Conservation (phyloP, 2,329 filamentous ascomycete species). For the Ramichloridium luteum region DNA sequence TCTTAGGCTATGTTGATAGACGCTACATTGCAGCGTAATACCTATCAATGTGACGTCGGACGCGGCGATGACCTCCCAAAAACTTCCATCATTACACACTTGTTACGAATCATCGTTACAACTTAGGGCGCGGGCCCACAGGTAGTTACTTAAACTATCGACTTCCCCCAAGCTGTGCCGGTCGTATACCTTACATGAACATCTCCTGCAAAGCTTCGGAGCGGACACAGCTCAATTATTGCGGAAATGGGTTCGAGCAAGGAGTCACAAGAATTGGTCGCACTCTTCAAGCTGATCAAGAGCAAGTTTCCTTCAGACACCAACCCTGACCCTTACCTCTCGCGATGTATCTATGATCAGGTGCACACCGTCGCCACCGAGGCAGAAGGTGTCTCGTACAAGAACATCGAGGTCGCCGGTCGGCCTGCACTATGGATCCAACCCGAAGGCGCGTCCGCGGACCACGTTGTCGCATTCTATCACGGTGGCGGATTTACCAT, state of each 20-base stretch:
- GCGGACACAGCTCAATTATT: too few relatives aligned
- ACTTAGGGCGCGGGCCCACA: too few relatives aligned
- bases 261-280: slow-evolving; percentile 14
- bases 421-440: slow-evolving; percentile 14
- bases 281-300: slow-evolving; percentile 13
- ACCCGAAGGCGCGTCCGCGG: slow-evolving; percentile 12
- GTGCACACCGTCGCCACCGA: slow-evolving; percentile 15
- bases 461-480: slow-evolving; percentile 15
- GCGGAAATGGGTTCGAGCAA: slow-evolving; percentile 19
- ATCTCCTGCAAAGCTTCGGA: too few relatives aligned
- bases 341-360: slow-evolving; percentile 16
- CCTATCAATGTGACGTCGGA: too few relatives aligned
- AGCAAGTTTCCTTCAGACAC: slow-evolving; percentile 10
- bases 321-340: slow-evolving; percentile 8
- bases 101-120: too few relatives aligned
- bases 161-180: too few relatives aligned
- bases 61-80: too few relatives aligned
- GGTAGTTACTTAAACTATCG: too few relatives aligned
- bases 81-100: too few relatives aligned
- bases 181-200: too few relatives aligned
- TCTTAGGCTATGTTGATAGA: too few relatives aligned
- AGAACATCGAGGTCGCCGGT: slow-evolving; percentile 10
- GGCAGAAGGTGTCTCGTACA: slow-evolving; percentile 14
- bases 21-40: too few relatives aligned
- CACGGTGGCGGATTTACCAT: slow-evolving; percentile 19